Evolutionary conservation across 805 yeast species (phyloP).

Genomic region (Geotrichum ghanense): DNA sequence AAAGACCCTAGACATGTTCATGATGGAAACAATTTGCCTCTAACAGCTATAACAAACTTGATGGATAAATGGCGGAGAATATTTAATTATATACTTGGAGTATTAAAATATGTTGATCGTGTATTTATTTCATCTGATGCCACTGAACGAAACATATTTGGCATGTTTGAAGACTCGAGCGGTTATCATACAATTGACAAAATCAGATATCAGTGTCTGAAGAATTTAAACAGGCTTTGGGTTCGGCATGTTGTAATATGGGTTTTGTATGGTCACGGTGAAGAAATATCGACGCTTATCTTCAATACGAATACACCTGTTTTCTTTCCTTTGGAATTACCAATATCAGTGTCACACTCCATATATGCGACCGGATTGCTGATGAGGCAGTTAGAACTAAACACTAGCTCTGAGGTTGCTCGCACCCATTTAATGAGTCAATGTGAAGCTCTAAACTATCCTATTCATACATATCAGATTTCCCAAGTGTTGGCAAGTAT

Average conservation of each 20-base stretch:
- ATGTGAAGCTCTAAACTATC: not conserved
- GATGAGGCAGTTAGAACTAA: not conserved
- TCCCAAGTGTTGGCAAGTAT: not conserved
- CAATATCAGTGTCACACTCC: not conserved
- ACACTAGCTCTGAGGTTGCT: no score
- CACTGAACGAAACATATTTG: not conserved
- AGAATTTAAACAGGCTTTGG: slow-evolving; percentile 8
- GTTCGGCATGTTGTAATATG: not conserved
- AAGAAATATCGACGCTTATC: not conserved
- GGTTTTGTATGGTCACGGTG: slow-evolving; percentile 2
- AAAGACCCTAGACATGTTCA: slow-evolving; percentile 13
- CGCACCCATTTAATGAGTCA: no score
- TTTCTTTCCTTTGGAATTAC: not conserved
- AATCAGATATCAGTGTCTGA: slow-evolving; percentile 7
- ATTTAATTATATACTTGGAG: slow-evolving; percentile 9
- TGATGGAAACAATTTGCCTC: slow-evolving; percentile 9
- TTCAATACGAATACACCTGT: not conserved
- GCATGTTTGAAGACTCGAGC: slow-evolving; percentile 4
- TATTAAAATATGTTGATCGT: slow-evolving; percentile 7
- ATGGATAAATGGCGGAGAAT: slow-evolving; percentile 14
- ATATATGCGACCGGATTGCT: not conserved
- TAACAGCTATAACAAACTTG: slow-evolving; percentile 10
- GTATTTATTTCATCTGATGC: not conserved
- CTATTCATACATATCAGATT: not conserved
- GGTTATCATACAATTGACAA: slow-evolving; percentile 1